phyloP scores from a whole-genome alignment of 2,329 filamentous ascomycete genomes.

The Colletotrichum melonis region DNA sequence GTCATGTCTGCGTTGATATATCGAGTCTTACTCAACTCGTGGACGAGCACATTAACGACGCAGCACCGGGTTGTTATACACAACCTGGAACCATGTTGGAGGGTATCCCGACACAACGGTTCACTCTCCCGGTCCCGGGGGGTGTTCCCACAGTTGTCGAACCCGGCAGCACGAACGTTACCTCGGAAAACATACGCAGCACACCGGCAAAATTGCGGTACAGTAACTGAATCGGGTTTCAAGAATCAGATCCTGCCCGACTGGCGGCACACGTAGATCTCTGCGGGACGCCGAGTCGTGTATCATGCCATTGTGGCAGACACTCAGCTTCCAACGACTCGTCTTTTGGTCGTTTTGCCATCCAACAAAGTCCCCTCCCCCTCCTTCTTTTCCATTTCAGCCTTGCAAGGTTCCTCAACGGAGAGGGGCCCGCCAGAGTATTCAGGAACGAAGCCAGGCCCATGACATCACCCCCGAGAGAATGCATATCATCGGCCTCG shows the following conservation, averaged over 20 bases:
- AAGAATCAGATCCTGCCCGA: background rate
- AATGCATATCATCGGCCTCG: background rate
- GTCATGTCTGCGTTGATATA: background rate
- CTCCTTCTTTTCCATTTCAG: background rate
- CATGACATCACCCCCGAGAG: background rate
- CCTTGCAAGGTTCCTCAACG: background rate
- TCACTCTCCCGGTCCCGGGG: background rate
- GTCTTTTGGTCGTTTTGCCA: background rate
- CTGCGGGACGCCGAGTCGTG: background rate
- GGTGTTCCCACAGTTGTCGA: background rate
- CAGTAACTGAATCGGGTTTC: background rate
- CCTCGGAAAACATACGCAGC: background rate
- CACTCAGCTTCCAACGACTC: background rate
- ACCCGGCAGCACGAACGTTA: background rate
- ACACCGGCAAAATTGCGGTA: background rate
- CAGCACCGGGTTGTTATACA: background rate
- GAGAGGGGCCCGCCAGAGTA: background rate
- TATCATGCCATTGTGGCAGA: background rate
- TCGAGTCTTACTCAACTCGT: background rate
- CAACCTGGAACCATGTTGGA: background rate
- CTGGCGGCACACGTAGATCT: background rate
- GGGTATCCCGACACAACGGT: background rate
- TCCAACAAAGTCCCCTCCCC: background rate
- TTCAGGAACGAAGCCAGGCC: background rate
- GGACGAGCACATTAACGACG: background rate